phyloP scores from a whole-genome alignment of 192 early-diverging fungal species.

The Coemansia sp. region DNA sequence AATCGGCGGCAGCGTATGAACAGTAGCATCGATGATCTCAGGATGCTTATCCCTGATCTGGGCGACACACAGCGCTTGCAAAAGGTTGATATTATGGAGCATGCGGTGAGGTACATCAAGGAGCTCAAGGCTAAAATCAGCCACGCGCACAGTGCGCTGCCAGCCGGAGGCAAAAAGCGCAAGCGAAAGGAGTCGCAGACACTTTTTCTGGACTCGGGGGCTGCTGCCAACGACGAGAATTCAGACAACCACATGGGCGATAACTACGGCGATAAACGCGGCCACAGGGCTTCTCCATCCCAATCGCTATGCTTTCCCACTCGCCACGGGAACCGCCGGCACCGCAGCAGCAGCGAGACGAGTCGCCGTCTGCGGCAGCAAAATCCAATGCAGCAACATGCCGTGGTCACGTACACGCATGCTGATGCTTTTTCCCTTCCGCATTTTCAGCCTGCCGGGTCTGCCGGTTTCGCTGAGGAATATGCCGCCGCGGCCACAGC shows the following conservation, averaged over 20 bases:
- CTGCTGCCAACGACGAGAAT: no score
- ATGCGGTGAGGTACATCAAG: conserved; percentile 29
- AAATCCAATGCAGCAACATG: background rate
- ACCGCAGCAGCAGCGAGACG: background rate
- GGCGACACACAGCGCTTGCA: conserved; percentile 24
- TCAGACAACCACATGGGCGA: background rate
- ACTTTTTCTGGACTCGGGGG: background rate
- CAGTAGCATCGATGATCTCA: conserved; percentile 72
- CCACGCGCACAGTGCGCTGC: background rate
- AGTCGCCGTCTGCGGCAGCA: background rate
- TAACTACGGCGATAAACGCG: background rate
- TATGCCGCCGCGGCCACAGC: background rate
- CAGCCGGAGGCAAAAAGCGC: background rate
- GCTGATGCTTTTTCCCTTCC: background rate
- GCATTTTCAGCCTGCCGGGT: background rate
- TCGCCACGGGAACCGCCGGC: background rate
- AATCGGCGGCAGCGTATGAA: conserved; percentile 83
- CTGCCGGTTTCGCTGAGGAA: background rate
- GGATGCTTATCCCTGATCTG: conserved; percentile 62
- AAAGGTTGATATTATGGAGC: conserved; percentile 46
- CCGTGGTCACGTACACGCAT: background rate
- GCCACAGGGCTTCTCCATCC: background rate
- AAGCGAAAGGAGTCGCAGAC: background rate
- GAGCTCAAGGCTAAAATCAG: conserved; percentile 13
- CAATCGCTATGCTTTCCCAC: no score